Percentiles rank a stretch among this genome's conserved stretches.
These are phyloP conservation scores for Polytolypa hystricis DNA, from an alignment of 2,329 filamentous ascomycete genomes.

Conservation along the genomic window DNA sequence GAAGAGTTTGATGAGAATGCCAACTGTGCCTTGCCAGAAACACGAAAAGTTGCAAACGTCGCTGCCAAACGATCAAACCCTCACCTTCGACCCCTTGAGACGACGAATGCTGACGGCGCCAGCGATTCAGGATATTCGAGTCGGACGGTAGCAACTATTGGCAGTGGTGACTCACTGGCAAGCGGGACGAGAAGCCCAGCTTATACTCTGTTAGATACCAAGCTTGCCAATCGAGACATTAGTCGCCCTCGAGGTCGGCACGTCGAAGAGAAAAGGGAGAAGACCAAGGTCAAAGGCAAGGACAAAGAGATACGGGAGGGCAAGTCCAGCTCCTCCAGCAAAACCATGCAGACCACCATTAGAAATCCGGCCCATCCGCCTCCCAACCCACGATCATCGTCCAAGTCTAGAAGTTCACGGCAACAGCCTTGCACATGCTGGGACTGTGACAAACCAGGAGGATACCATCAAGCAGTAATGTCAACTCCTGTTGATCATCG, in stretches of 20 bases:
- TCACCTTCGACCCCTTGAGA: constrained; percentile 26
- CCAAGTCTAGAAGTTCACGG: constrained; percentile 18
- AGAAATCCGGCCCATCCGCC: constrained; percentile 22
- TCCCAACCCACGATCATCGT: constrained; percentile 22
- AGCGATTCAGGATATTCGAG: constrained; percentile 55
- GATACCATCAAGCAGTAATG: constrained; percentile 21
- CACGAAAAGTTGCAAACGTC: constrained; percentile 41
- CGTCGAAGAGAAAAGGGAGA: constrained; percentile 22
- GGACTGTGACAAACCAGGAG: constrained; percentile 25
- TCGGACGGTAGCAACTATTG: constrained; percentile 43
- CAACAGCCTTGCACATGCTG: constrained; percentile 24
- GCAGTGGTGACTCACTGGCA: constrained; percentile 41
- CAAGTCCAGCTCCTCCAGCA: constrained; percentile 18
- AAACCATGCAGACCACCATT: constrained; percentile 26
- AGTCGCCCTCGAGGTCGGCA: constrained; percentile 12
- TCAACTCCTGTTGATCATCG: constrained; percentile 21
- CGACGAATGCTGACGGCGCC: constrained; percentile 33
- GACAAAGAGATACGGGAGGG: constrained; percentile 14
- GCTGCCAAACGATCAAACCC: constrained; percentile 38
- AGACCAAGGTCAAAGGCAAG: constrained; percentile 8
- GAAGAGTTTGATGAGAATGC: constrained; percentile 40
- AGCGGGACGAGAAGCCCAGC: constrained; percentile 29
- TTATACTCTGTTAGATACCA: constrained; percentile 28
- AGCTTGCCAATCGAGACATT: constrained; percentile 15
- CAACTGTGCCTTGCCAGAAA: constrained; percentile 34